Conservation (phyloP, 1,284 basidiomycete genomes). For the Anthracocystis setariae region DNA sequence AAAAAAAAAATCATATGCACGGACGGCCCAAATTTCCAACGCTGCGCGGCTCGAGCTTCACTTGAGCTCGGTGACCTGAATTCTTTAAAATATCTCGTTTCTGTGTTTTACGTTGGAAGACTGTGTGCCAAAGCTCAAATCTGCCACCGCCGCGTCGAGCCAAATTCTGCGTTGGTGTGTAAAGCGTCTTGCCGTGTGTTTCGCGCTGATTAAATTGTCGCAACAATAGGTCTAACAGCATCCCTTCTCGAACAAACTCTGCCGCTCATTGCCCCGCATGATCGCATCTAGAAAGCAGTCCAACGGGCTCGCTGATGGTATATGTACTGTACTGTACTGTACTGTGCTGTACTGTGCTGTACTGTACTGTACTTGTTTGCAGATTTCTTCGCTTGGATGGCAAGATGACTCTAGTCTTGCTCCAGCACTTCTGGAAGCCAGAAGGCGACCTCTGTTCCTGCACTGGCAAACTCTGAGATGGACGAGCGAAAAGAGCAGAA, state of each 20-base stretch:
- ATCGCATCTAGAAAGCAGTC: too few species aligned
- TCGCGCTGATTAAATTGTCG: too few species aligned
- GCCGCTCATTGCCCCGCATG: too few species aligned
- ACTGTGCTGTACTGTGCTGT: too few species aligned
- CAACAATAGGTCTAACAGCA: too few species aligned
- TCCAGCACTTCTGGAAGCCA: slow-evolving; percentile 60
- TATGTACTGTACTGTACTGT: too few species aligned
- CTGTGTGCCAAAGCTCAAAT: not conserved
- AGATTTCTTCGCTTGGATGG: not conserved
- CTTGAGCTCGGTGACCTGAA: too few species aligned
- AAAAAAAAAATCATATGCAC: slow-evolving; percentile 15
- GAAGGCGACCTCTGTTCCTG: slow-evolving; percentile 56
- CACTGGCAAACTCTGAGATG: slow-evolving; percentile 55
- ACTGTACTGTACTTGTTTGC: not conserved
- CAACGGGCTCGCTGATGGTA: too few species aligned
- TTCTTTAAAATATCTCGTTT: too few species aligned
- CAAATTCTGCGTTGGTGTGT: not conserved
- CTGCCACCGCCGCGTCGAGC: not conserved
- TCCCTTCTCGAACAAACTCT: too few species aligned
- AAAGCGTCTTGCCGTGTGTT: too few species aligned
- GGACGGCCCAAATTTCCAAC: slow-evolving; percentile 18
- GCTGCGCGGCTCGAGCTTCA: too few species aligned
- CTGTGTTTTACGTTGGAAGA: not conserved
- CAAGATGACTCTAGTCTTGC: slow-evolving; percentile 12
- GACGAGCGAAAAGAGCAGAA: not conserved